phyloP scores from a whole-genome alignment of 2,329 filamentous ascomycete species.

The Orbilia brochopaga region DNA sequence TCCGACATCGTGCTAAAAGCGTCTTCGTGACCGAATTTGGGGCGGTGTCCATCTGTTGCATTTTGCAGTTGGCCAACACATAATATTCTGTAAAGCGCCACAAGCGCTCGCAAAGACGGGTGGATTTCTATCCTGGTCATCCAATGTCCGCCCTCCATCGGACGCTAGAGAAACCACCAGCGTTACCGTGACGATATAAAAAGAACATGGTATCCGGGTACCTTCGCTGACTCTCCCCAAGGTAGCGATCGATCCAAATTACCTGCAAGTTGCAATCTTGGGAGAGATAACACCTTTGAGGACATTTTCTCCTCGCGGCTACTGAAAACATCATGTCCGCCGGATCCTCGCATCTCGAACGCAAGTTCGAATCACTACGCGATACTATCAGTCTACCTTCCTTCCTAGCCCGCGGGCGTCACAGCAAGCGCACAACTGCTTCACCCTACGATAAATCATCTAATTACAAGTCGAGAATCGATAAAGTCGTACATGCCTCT shows the following conservation, averaged over 20 bases:
- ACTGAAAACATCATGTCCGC: too few species aligned
- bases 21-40: too few species aligned
- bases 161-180: background rate
- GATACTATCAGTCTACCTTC: background rate
- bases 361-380: too few species aligned
- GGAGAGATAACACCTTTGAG: too few species aligned
- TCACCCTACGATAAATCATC: background rate
- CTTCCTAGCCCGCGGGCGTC: background rate
- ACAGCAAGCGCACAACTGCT: background rate
- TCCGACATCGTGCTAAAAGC: too few species aligned
- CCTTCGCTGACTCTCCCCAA: background rate
- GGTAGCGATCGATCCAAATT: background rate
- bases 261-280: too few species aligned
- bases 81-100: background rate
- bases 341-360: too few species aligned
- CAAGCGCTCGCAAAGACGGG: background rate
- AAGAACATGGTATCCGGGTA: background rate
- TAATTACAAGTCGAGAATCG: too few species aligned
- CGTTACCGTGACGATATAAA: constrained; percentile 2
- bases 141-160: background rate
- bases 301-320: too few species aligned
- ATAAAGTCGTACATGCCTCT: background rate
- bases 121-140: background rate
- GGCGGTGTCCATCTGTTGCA: background rate
- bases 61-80: background rate